Conservation (phyloP, 768 basidiomycete species). For the Termitomyces sp. region DNA sequence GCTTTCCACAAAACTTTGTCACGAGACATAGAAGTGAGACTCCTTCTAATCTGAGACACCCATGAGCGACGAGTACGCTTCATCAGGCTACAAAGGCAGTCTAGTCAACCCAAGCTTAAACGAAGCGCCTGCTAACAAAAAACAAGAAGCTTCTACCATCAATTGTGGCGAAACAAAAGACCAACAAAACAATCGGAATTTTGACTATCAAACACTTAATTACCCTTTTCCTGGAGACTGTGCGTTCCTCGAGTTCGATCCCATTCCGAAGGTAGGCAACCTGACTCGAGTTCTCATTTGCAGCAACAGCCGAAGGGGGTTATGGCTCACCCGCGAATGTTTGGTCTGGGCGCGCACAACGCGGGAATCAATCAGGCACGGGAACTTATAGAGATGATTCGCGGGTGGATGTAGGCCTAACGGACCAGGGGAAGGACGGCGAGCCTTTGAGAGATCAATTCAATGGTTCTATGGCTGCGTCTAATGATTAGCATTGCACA, state of each 20-base stretch:
- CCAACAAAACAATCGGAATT: neutral
- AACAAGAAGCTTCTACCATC: neutral
- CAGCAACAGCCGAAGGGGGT: slow-evolving; percentile 22
- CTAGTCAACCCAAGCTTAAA: slow-evolving; percentile 10
- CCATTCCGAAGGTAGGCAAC: neutral
- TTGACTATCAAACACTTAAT: slow-evolving; percentile 11
- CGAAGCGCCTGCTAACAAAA: slow-evolving; percentile 1
- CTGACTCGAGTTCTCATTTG: neutral
- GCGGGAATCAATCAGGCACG: slow-evolving; percentile 14
- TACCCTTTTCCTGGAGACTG: slow-evolving; percentile 12
- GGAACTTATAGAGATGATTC: slow-evolving; percentile 4
- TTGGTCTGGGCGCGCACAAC: slow-evolving; percentile 22
- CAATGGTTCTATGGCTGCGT: slow-evolving; percentile 4
- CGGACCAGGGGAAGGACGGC: slow-evolving; percentile 17
- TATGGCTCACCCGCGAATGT: slow-evolving; percentile 19
- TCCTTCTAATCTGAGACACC: neutral
- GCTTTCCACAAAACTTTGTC: neutral
- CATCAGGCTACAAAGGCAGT: slow-evolving; percentile 13
- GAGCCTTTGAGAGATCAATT: slow-evolving; percentile 15
- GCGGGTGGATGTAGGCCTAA: slow-evolving; percentile 7
- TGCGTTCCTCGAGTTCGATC: neutral
- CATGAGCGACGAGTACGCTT: slow-evolving; percentile 18
- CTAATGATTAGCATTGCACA: neutral
- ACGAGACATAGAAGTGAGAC: neutral
- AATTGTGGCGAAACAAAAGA: neutral